Evolutionary conservation across 2,329 filamentous ascomycete genomes (phyloP).

Genomic region (Ceratocystis destructans): DNA sequence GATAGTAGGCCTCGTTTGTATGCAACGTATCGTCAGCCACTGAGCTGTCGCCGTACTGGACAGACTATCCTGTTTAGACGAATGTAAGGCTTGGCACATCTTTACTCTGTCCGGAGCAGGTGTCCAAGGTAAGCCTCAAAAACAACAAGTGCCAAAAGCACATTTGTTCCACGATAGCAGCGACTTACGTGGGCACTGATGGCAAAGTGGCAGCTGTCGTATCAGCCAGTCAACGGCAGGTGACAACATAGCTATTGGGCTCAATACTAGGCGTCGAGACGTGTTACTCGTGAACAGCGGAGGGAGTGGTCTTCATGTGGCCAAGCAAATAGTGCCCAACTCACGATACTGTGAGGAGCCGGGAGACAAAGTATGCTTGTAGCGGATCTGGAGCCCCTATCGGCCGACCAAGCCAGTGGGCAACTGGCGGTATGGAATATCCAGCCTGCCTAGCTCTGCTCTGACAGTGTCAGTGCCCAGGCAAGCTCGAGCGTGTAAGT

Average conservation of each 20-base stretch:
- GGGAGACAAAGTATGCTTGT: background rate
- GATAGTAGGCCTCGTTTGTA: conserved; percentile 1
- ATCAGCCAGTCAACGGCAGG: background rate
- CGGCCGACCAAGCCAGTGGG: background rate
- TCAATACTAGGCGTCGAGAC: background rate
- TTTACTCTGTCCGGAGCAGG: background rate
- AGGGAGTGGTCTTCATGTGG: background rate
- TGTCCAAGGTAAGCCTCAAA: background rate
- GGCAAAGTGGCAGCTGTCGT: background rate
- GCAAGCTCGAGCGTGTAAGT: background rate
- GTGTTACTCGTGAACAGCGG: background rate
- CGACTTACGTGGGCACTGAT: background rate
- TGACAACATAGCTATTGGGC: background rate
- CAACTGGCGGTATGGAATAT: background rate
- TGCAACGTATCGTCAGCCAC: background rate
- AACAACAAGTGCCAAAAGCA: background rate
- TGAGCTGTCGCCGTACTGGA: background rate
- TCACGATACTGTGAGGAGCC: background rate
- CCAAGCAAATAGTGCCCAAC: background rate
- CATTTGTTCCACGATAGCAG: background rate
- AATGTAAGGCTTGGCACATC: conserved; percentile 2
- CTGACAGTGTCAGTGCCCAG: background rate
- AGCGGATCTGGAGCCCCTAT: background rate
- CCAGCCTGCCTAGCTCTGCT: background rate
- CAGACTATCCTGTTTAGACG: background rate